These are phyloP conservation scores for Paratrypanosoma confusum DNA, from an alignment of 208 protist species.

Conservation along the genomic window DNA sequence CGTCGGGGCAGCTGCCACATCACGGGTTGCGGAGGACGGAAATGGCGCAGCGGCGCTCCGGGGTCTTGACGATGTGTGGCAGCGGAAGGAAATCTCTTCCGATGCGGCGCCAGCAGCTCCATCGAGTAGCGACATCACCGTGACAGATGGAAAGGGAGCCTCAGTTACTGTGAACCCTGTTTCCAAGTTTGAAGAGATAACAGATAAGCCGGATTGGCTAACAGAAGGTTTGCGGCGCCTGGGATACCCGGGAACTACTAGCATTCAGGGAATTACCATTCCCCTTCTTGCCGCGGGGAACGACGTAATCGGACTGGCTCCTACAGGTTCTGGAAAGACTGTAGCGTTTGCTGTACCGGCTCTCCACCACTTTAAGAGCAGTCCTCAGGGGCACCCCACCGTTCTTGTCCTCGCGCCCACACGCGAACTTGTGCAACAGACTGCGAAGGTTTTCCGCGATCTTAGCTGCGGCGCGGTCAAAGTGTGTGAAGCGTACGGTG, in stretches of 20 bases:
- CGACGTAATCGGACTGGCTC: conserved; percentile 95
- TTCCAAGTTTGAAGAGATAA: conserved; percentile 42
- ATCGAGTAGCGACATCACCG: too few relatives aligned
- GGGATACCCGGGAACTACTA: conserved; percentile 57
- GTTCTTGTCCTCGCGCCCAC: conserved; percentile 98
- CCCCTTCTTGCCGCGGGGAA: conserved; percentile 74
- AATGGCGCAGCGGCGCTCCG: too few relatives aligned
- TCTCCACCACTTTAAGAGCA: conserved; percentile 38
- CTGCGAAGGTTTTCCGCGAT: conserved; percentile 91
- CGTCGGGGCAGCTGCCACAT: too few relatives aligned
- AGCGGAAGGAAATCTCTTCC: too few relatives aligned
- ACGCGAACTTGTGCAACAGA: conserved; percentile 97
- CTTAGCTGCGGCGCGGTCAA: conserved; percentile 35
- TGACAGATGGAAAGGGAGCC: conserved; percentile 34
- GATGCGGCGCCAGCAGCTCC: too few relatives aligned
- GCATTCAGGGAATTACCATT: conserved; percentile 84
- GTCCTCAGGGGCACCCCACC: conserved; percentile 35
- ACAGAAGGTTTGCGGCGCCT: conserved; percentile 32
- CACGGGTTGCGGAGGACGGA: too few relatives aligned
- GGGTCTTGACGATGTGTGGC: too few relatives aligned
- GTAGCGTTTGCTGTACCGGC: conserved; percentile 97
- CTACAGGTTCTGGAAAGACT: conserved; percentile 98
- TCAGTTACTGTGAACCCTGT: conserved; percentile 45
- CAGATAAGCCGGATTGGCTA: conserved; percentile 47
- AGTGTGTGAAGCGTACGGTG: conserved; percentile 75